Conservation (phyloP, 1,284 basidiomycete species). For the Thecaphora frezii region DNA sequence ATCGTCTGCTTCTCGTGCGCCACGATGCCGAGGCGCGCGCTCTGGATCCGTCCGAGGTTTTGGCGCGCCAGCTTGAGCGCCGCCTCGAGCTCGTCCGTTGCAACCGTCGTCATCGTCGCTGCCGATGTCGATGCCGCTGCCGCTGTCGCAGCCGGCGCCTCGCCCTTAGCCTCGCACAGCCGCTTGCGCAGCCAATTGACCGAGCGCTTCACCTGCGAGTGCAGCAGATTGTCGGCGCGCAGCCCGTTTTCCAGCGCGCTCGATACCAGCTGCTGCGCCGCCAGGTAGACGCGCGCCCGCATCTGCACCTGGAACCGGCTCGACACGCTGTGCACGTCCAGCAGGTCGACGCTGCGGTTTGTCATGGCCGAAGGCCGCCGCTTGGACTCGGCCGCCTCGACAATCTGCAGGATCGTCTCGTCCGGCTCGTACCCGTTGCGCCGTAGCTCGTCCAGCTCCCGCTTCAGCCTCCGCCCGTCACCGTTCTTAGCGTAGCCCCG, state of each 20-base stretch:
- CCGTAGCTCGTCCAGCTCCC: slow-evolving; percentile 18
- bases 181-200: slow-evolving; percentile 13
- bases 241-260: slow-evolving; percentile 17
- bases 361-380: slow-evolving; percentile 10
- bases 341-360: slow-evolving; percentile 9
- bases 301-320: slow-evolving; percentile 25
- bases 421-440: slow-evolving; percentile 20
- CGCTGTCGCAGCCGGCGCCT: no score
- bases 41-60: background rate
- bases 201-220: slow-evolving; percentile 12
- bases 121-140: background rate
- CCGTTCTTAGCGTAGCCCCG: slow-evolving; percentile 21
- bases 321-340: slow-evolving; percentile 16
- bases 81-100: background rate
- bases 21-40: background rate
- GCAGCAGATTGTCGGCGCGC: slow-evolving; percentile 16
- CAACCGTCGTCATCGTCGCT: background rate
- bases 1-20: background rate
- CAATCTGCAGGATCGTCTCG: slow-evolving; percentile 24
- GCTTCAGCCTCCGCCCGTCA: slow-evolving; percentile 9
- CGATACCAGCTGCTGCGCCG: slow-evolving; percentile 26
- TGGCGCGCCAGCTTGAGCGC: background rate
- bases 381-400: slow-evolving; percentile 22
- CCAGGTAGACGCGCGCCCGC: slow-evolving; percentile 13
- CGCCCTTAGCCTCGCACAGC: background rate